Evolutionary conservation across 495 filamentous ascomycete genomes (phyloP).

Genomic region (Xylaria longipes): DNA sequence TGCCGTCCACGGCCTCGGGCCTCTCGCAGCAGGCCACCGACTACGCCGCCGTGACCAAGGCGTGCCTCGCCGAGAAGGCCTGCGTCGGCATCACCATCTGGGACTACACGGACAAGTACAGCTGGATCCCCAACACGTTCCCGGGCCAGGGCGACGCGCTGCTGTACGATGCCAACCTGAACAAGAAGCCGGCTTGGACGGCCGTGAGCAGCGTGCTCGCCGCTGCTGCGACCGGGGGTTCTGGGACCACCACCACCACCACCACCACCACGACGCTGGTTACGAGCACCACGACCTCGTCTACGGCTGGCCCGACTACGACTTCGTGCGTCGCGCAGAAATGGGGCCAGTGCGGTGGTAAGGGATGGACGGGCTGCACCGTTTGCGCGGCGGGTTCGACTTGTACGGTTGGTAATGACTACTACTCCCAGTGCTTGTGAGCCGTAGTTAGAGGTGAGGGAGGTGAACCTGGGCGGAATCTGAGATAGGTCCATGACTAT

Average conservation of each 20-base stretch:
- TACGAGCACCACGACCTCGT: background rate
- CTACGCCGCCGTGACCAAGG: constrained; percentile 55
- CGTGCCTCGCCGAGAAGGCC: constrained; percentile 61
- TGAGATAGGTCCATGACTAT: background rate
- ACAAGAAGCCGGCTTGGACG: constrained; percentile 64
- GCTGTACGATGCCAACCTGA: constrained; percentile 58
- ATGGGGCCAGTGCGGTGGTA: constrained; percentile 55
- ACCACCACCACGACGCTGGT: background rate
- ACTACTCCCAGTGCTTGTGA: constrained; percentile 48
- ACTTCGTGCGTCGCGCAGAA: constrained; percentile 35
- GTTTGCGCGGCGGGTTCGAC: constrained; percentile 43
- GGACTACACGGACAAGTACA: constrained; percentile 63
- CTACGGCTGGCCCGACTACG: background rate
- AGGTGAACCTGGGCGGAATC: background rate
- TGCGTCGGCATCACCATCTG: constrained; percentile 76
- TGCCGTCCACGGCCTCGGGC: constrained; percentile 37
- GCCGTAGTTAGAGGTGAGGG: background rate
- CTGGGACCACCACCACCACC: background rate
- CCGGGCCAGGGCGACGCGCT: constrained; percentile 58
- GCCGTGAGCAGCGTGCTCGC: constrained; percentile 43
- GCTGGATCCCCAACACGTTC: constrained; percentile 66
- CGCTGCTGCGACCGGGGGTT: constrained; percentile 4
- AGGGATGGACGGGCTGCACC: constrained; percentile 47
- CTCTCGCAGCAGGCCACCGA: constrained; percentile 63
- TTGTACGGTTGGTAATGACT: constrained; percentile 45